Base-by-base conservation (phyloP, 202 grass and related monocot genomes). In the Zizania palustris region DNA sequence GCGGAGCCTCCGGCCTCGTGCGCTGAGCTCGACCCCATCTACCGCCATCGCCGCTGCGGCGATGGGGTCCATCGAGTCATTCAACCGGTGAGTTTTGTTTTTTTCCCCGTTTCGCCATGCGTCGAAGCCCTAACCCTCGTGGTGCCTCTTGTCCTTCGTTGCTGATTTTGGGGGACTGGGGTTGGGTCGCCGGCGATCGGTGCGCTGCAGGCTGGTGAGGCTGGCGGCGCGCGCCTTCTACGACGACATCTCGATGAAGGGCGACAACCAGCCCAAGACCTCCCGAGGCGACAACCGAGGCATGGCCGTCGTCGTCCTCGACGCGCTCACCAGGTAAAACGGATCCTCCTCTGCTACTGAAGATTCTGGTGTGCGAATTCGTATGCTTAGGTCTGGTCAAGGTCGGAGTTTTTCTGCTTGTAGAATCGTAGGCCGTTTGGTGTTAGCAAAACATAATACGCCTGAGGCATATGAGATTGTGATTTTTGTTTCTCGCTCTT, bases 221-320 rank as follows among this genome's bases (percentile, higher is more conserved):
- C 87, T 98, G 69, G 87, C 87, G 18, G 95, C 89, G 58, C 88
- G 91, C 49, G 95, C 91, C 38, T 98, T 98, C 66, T 98, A 98
- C 49, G 95, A 94, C 53, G 89, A 98, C 72, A 86, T 98, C 55
- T 90, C 91, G 20, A 90, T 90, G 80, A 98, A 94, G 80, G 95
- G 95, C 39, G 95, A 94, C 57, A 98, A 88, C 83, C 95, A 94
- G 80, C 80, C 91, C 45, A 98, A 98, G 83, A 85, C 86, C 36
- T 88, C 91, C 72, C 90, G 91, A n/a, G 89, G 87, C 7, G 95
- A 98, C 81, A 98, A 98, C 86, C 84, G 95, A 48, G 95, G 95
- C 37, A 98, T 98, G 89, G 91, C 95, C 51, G 91, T 98, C 46
- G 92, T 98, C 18, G 91, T 98, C 44, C 87, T 98, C 11, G 95